phyloP scores from a whole-genome alignment of 2,329 filamentous ascomycete genomes.

The Hypoxylon sp. region DNA sequence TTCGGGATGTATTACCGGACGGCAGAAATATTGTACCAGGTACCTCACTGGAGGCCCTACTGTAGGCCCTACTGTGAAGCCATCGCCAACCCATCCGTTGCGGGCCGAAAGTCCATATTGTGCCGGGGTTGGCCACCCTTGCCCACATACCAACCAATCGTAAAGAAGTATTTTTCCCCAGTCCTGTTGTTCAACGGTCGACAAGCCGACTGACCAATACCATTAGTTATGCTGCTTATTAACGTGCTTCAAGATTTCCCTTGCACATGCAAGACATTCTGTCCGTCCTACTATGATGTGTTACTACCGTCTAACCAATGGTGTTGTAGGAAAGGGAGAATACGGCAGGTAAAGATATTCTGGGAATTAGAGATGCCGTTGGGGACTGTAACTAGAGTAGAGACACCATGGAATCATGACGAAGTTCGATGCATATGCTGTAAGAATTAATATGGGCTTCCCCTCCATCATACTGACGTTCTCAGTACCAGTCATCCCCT shows the following conservation, averaged over 20 bases:
- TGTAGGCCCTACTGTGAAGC: neutral
- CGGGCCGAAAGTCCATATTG: conserved; percentile 59
- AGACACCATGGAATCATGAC: conserved; percentile 22
- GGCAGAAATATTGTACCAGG: conserved; percentile 34
- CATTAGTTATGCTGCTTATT: conserved; percentile 19
- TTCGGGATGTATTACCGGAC: conserved; percentile 51
- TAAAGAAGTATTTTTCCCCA: conserved; percentile 39
- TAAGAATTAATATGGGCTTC: conserved; percentile 6
- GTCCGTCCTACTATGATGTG: conserved; percentile 14
- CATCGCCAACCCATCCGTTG: conserved; percentile 43
- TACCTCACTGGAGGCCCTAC: conserved; percentile 16
- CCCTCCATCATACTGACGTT: conserved; percentile 22
- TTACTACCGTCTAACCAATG: conserved; percentile 17
- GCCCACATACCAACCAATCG: conserved; percentile 47
- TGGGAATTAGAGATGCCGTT: conserved; percentile 8
- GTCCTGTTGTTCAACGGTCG: conserved; percentile 38
- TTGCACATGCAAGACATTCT: conserved; percentile 42
- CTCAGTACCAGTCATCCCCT: neutral
- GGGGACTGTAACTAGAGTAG: conserved; percentile 22
- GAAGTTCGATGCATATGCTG: conserved; percentile 6
- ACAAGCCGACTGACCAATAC: conserved; percentile 40
- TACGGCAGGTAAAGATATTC: conserved; percentile 12
- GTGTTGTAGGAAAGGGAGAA: conserved; percentile 9
- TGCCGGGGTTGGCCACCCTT: conserved; percentile 43
- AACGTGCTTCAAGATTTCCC: conserved; percentile 29